Percentiles rank a stretch among this genome's conserved stretches.
Evolutionary conservation across 169 alveolate species (phyloP).

Genomic region (Hepatocystis sp.): DNA sequence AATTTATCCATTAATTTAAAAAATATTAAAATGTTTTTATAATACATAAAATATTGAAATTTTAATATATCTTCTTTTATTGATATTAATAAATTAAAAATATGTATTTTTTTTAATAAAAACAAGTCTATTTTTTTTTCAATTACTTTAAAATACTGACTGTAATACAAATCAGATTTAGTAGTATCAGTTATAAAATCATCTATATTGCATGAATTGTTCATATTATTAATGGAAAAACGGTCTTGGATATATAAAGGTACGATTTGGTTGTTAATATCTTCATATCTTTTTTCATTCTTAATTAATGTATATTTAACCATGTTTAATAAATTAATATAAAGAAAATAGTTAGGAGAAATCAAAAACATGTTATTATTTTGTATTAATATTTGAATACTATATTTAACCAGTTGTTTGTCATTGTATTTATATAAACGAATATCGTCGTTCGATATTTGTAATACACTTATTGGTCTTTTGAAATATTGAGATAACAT

Average conservation of each 20-base stretch:
- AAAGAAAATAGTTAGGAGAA: constrained; percentile 58
- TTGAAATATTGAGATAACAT: constrained; percentile 40
- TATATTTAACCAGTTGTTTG: constrained; percentile 31
- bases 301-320: constrained; percentile 16
- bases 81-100: constrained; percentile 42
- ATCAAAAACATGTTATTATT: constrained; percentile 45
- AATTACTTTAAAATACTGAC: constrained; percentile 34
- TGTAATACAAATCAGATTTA: constrained; percentile 30
- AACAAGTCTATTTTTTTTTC: constrained; percentile 33
- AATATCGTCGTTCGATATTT: constrained; percentile 20
- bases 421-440: constrained; percentile 56
- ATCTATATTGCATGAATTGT: too few species aligned
- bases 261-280: background rate
- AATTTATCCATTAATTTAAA: constrained; percentile 55
- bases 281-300: constrained; percentile 15
- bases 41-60: constrained; percentile 59
- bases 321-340: constrained; percentile 36
- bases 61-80: constrained; percentile 65
- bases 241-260: too few species aligned
- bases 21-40: constrained; percentile 31
- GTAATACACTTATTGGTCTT: constrained; percentile 27
- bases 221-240: too few species aligned
- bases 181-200: constrained; percentile 15
- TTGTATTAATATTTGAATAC: constrained; percentile 51
- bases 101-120: constrained; percentile 17